Evolutionary conservation across 768 basidiomycete species (phyloP).

Genomic region (Suillus bovinus): DNA sequence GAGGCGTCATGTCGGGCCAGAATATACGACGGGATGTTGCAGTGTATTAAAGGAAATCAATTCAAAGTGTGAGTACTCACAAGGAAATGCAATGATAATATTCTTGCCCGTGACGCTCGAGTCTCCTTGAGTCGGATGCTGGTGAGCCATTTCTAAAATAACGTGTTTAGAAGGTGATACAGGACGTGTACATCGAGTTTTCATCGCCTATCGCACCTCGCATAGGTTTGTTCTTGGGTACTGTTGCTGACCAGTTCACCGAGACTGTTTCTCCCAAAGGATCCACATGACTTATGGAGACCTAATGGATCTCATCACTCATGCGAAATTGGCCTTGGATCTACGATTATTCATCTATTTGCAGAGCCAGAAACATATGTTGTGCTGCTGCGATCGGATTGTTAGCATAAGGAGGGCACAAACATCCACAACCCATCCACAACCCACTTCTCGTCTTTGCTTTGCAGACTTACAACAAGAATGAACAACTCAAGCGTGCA

Average conservation of each 20-base stretch:
- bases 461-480: neutral
- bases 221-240: neutral
- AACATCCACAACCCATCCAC: neutral
- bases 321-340: too few species aligned
- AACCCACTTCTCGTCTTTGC: neutral
- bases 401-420: neutral
- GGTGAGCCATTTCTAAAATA: neutral
- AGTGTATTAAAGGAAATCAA: neutral
- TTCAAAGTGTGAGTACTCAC: neutral
- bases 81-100: neutral
- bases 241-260: neutral
- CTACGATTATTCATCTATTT: neutral
- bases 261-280: neutral
- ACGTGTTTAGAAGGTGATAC: neutral
- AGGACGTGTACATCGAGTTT: neutral
- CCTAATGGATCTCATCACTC: neutral
- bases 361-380: neutral
- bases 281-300: too few species aligned
- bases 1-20: neutral
- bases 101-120: neutral
- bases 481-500: neutral
- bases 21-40: neutral
- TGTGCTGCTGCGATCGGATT: neutral
- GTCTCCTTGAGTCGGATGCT: neutral
- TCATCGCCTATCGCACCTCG: neutral